Base-by-base conservation (phyloP, 2,329 filamentous ascomycete genomes). In the Fusarium compactum region DNA sequence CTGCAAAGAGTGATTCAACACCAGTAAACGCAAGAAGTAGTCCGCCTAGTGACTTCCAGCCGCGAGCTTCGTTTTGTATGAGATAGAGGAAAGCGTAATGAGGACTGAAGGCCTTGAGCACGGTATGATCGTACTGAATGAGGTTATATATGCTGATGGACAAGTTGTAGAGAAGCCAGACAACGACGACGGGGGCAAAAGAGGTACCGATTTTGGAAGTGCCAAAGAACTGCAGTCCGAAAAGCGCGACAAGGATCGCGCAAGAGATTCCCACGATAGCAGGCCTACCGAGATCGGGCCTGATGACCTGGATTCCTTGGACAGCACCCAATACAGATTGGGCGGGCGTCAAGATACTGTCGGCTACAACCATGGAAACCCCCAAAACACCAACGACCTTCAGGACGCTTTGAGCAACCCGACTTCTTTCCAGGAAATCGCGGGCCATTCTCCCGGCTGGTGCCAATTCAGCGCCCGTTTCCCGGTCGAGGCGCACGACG, bases 1-100 rank as follows among this genome's bases (percentile, higher is more conserved):
- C 92, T 6, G 92, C 92, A 75, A 94, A 95, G 2, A 95, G 83
- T 2, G 92, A 91, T 77, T 94, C 92, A n/a, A 92, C 90, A 20
- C 90, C 92, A 3, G 92, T 94, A 74, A 95, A 94, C 5, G 90
- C 87, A 12, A 95, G 85, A 4, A 95, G 79, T 22, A 94, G 87
- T 7, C 92, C 92, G n/a, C 90, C 90, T 3, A 93, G 83, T 62
- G 85, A 87, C 62, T 82, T 83, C 90, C 90, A 92, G 1, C 88
- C 90, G 8, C 86, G 82, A 6, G 85, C 82, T 56, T 85, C 84
- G 72, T 91, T 89, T 16, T 87, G 83, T 22, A 86, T 78, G 41
- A 92, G 83, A 75, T 89, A 92, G 6, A 82, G 76, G 59, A 90
- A 87, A 5, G 89, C 89, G 62, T 85, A 91, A 66, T 85, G 86